Evolutionary conservation across 768 basidiomycete genomes (phyloP).

Genomic region (Leucocoprinus birnbaumii): DNA sequence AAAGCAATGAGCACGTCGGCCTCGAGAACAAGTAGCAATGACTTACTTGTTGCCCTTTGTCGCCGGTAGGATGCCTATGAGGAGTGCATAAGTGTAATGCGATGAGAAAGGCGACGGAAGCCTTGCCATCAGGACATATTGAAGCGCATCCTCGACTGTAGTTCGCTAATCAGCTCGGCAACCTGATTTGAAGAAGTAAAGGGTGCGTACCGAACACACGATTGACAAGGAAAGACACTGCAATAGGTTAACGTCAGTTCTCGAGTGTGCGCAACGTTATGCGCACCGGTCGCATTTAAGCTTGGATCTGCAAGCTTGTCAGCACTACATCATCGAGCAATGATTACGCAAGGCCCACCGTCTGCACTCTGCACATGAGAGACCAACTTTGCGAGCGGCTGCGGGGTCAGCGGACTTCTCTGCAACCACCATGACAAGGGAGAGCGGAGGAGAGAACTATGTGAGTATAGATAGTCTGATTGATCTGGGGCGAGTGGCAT

Average conservation of each 20-base stretch:
- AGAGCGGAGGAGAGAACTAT: background rate
- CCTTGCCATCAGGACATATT: slow-evolving; percentile 49
- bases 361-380: slow-evolving; percentile 54
- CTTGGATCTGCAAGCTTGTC: slow-evolving; percentile 43
- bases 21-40: too few species aligned
- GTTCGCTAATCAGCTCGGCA: background rate
- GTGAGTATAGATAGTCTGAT: slow-evolving; percentile 8
- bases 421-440: slow-evolving; percentile 4
- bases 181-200: background rate
- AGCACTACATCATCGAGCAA: background rate
- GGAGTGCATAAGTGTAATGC: background rate
- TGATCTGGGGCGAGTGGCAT: slow-evolving; percentile 10
- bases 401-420: slow-evolving; percentile 2
- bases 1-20: background rate
- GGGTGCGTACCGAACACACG: slow-evolving; percentile 39
- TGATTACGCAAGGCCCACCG: slow-evolving; percentile 27
- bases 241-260: background rate
- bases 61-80: slow-evolving; percentile 43
- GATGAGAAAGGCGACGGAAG: background rate
- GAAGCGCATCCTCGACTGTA: slow-evolving; percentile 45
- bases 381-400: slow-evolving; percentile 32
- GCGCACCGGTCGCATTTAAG: slow-evolving; percentile 49
- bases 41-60: slow-evolving; percentile 57
- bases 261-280: background rate
- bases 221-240: slow-evolving; percentile 52